A percentile compares a stretch with the other conserved stretches of the same genome.
Evolutionary conservation across 2,329 filamentous ascomycete species (phyloP).

Genomic region (Colletotrichum sp.): DNA sequence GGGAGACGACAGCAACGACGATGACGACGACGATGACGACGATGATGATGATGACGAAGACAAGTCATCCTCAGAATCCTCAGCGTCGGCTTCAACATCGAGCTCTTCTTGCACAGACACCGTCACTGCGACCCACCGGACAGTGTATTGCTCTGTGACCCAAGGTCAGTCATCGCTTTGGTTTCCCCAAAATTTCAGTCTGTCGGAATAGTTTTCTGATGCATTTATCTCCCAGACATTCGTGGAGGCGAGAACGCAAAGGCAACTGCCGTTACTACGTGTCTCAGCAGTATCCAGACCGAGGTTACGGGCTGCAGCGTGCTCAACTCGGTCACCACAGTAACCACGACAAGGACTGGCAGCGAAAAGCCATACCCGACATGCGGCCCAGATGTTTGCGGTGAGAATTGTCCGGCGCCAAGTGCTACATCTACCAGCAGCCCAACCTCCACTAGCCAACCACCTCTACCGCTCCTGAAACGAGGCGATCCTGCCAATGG

Average conservation of each 20-base stretch:
- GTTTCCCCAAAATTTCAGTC: background rate
- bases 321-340: background rate
- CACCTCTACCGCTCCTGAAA: background rate
- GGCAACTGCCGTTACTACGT: background rate
- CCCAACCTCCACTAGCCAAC: background rate
- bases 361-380: background rate
- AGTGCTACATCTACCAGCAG: background rate
- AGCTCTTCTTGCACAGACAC: background rate
- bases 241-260: background rate
- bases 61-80: background rate
- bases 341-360: background rate
- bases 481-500: background rate
- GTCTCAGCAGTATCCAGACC: background rate
- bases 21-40: background rate
- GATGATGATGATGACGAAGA: background rate
- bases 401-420: background rate
- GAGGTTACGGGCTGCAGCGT: background rate
- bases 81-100: background rate
- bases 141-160: background rate
- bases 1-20: background rate
- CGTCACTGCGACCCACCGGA: background rate
- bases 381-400: background rate
- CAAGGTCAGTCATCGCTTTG: background rate
- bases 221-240: background rate
- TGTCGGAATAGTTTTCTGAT: background rate